Evolutionary conservation across 768 basidiomycete species (phyloP).

Genomic region (Trametes cubensis): DNA sequence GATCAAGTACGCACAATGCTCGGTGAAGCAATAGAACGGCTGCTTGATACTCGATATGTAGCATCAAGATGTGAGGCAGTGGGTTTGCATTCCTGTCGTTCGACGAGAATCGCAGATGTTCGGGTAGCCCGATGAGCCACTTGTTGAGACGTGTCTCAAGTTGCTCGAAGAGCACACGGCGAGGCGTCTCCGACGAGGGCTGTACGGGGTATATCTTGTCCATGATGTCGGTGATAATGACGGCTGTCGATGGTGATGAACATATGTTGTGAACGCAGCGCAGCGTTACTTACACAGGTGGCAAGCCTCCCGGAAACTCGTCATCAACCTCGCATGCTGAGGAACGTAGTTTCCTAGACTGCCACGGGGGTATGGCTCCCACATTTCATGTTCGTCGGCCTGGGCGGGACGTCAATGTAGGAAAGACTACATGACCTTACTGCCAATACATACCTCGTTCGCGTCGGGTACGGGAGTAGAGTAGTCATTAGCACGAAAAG

Average conservation of each 20-base stretch:
- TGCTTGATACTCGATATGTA: slow-evolving; percentile 79
- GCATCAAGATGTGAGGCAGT: slow-evolving; percentile 64
- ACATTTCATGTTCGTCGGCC: slow-evolving; percentile 60
- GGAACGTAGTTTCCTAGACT: slow-evolving; percentile 46
- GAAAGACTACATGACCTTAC: background rate
- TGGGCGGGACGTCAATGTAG: slow-evolving; percentile 31
- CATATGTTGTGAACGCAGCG: background rate
- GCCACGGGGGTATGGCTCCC: slow-evolving; percentile 50
- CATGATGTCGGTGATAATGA: slow-evolving; percentile 69
- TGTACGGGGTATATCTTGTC: slow-evolving; percentile 72
- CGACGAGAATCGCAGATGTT: slow-evolving; percentile 61
- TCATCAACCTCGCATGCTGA: slow-evolving; percentile 51
- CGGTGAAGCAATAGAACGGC: slow-evolving; percentile 74
- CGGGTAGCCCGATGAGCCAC: slow-evolving; percentile 73
- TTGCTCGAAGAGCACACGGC: slow-evolving; percentile 51
- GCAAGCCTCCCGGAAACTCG: slow-evolving; percentile 57
- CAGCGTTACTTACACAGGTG: slow-evolving; percentile 53
- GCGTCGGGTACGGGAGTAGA: slow-evolving; percentile 47
- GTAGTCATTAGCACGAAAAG: slow-evolving; percentile 28
- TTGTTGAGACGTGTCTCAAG: slow-evolving; percentile 72
- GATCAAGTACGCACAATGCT: slow-evolving; percentile 64
- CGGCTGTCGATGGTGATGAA: slow-evolving; percentile 41
- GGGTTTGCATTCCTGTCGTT: slow-evolving; percentile 55
- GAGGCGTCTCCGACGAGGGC: slow-evolving; percentile 45
- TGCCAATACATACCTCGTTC: slow-evolving; percentile 44